phyloP scores from a whole-genome alignment of 768 basidiomycete genomes.

The Stropharia rugosoannulata region DNA sequence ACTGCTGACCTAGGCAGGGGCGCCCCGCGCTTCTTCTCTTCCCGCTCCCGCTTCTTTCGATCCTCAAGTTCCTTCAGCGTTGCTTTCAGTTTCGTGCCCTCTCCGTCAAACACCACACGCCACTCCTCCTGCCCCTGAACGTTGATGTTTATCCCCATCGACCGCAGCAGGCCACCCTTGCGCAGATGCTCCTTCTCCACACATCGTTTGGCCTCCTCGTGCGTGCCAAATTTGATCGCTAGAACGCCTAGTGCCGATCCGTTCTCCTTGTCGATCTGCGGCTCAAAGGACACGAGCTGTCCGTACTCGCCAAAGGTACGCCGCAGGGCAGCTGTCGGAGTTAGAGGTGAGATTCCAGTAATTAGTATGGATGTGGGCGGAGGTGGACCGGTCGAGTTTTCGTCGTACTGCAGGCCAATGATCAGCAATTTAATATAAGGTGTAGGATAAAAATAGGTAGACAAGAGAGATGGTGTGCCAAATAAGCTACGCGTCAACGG shows the following conservation, averaged over 20 bases:
- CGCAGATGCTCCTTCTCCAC: conserved; percentile 67
- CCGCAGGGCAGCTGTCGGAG: conserved; percentile 62
- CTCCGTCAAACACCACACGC: conserved; percentile 77
- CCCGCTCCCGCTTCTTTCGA: conserved; percentile 46
- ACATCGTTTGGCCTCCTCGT: conserved; percentile 69
- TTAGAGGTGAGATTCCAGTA: conserved; percentile 68
- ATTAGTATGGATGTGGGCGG: conserved; percentile 77
- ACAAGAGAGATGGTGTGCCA: neutral
- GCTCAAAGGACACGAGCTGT: conserved; percentile 62
- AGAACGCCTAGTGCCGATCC: conserved; percentile 84
- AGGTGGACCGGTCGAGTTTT: conserved; percentile 65
- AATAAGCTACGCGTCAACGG: neutral
- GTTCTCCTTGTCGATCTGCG: conserved; percentile 76
- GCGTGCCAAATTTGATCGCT: conserved; percentile 62
- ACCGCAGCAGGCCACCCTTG: conserved; percentile 43
- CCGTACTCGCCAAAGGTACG: conserved; percentile 68
- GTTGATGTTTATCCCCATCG: conserved; percentile 32
- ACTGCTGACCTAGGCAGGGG: neutral
- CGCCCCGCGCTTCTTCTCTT: conserved; percentile 36
- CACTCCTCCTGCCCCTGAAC: conserved; percentile 55
- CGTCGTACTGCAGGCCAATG: conserved; percentile 59
- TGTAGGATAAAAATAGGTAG: neutral
- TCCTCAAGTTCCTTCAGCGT: conserved; percentile 68
- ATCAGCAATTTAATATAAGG: neutral
- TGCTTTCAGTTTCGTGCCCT: conserved; percentile 61